Evolutionary conservation across 1,284 basidiomycete genomes (phyloP).

Genomic region (Papiliotrema flavescens): DNA sequence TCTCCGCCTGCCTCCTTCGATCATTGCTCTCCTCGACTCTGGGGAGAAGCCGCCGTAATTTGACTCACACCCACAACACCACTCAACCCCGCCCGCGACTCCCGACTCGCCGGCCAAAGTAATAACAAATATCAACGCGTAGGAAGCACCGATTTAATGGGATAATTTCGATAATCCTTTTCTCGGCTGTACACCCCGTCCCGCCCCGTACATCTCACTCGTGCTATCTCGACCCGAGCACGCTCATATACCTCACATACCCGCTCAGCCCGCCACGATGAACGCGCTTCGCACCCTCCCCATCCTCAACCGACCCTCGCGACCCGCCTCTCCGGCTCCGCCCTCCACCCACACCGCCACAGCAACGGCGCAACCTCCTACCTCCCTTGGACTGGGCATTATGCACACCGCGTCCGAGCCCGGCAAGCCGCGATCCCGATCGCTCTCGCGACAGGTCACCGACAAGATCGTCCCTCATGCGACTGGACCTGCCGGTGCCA

Average conservation of each 20-base stretch:
- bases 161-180: slow-evolving; percentile 15
- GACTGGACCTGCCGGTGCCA: slow-evolving; percentile 10
- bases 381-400: slow-evolving; percentile 9
- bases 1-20: slow-evolving; percentile 41
- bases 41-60: slow-evolving; percentile 48
- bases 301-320: slow-evolving; percentile 48
- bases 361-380: slow-evolving; percentile 15
- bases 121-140: neutral
- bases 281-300: slow-evolving; percentile 48
- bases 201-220: neutral
- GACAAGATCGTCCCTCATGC: slow-evolving; percentile 14
- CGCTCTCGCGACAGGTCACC: slow-evolving; percentile 29
- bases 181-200: neutral
- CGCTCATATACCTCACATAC: no score
- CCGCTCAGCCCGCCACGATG: slow-evolving; percentile 27
- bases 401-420: slow-evolving; percentile 9
- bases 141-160: slow-evolving; percentile 13
- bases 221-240: neutral
- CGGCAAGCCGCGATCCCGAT: slow-evolving; percentile 26
- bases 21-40: slow-evolving; percentile 42
- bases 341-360: slow-evolving; percentile 25
- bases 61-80: slow-evolving; percentile 14
- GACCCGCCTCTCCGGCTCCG: slow-evolving; percentile 44
- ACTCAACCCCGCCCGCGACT: neutral
- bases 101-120: neutral